phyloP scores from a whole-genome alignment of 345 rosid species.

The Jatropha curcas region DNA sequence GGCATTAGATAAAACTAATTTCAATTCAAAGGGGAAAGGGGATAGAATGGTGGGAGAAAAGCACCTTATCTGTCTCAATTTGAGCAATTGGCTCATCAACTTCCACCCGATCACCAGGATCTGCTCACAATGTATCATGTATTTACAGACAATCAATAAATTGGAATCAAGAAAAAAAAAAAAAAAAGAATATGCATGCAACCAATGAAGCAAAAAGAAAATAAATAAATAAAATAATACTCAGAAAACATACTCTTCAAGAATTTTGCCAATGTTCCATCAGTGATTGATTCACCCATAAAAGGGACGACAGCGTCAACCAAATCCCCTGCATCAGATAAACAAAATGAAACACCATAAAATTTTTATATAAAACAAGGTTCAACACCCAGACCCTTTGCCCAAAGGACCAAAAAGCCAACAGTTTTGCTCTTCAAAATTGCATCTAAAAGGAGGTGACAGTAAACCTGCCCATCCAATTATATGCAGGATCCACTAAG shows the following conservation, averaged over 20 bases:
- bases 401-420: not conserved
- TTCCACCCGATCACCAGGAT: constrained; percentile 90
- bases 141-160: constrained; percentile 12
- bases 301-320: constrained; percentile 80
- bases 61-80: constrained; percentile 95
- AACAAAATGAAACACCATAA: not conserved
- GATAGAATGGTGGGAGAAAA: not conserved
- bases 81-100: constrained; percentile 92
- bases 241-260: constrained; percentile 58
- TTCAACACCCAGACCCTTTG: not conserved
- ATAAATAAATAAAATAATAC: not conserved
- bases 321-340: constrained; percentile 46
- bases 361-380: not conserved
- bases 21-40: not conserved
- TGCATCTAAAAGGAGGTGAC: not conserved
- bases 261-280: constrained; percentile 73
- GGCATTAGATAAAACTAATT: not conserved
- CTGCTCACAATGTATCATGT: constrained; percentile 42
- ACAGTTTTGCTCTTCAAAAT: not conserved
- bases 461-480: not conserved
- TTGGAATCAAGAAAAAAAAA: not conserved
- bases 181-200: not conserved
- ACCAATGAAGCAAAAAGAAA: not conserved
- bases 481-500: not conserved
- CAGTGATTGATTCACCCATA: constrained; percentile 89